phyloP scores from a whole-genome alignment of 1,284 basidiomycete genomes.

The Ganoderma lucidum region DNA sequence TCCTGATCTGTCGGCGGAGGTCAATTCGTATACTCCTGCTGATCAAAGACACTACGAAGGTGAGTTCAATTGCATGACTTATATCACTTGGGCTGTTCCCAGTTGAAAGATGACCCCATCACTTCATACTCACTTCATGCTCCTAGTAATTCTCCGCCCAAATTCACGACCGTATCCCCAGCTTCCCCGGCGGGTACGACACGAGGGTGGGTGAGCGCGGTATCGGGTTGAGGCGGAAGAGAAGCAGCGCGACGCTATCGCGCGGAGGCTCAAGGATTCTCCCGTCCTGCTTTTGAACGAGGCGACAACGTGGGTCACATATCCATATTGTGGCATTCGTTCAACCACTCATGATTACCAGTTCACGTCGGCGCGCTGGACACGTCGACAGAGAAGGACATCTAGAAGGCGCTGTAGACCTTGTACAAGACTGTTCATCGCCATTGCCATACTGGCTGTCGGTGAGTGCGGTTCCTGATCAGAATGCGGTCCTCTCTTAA shows the following conservation, averaged over 20 bases:
- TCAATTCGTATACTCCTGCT: too few relatives aligned
- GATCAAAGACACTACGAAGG: too few relatives aligned
- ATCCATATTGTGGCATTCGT: conserved; percentile 6
- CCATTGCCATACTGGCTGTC: conserved; percentile 83
- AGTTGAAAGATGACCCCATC: too few relatives aligned
- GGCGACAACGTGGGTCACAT: conserved; percentile 67
- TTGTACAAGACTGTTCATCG: conserved; percentile 74
- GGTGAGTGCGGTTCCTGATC: conserved; percentile 54
- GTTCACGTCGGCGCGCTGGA: conserved; percentile 75
- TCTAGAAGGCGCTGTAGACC: conserved; percentile 83
- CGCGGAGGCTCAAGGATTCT: conserved; percentile 87
- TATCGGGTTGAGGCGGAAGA: conserved; percentile 82
- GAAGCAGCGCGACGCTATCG: conserved; percentile 89
- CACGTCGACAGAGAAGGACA: conserved; percentile 85
- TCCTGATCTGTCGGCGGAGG: too few relatives aligned
- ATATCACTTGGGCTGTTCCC: too few relatives aligned
- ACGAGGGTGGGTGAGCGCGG: conserved; percentile 87
- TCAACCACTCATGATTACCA: conserved; percentile 23
- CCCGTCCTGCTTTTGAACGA: conserved; percentile 87
- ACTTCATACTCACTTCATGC: too few relatives aligned
- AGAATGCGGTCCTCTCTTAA: conserved; percentile 16
- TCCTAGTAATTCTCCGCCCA: too few relatives aligned
- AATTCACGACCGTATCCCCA: conserved; percentile 81
- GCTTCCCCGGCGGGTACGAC: conserved; percentile 84
- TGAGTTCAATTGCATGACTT: too few relatives aligned